Base-by-base conservation (phyloP, 2,329 filamentous ascomycete species). In the Sporothrix brunneoviolacea region DNA sequence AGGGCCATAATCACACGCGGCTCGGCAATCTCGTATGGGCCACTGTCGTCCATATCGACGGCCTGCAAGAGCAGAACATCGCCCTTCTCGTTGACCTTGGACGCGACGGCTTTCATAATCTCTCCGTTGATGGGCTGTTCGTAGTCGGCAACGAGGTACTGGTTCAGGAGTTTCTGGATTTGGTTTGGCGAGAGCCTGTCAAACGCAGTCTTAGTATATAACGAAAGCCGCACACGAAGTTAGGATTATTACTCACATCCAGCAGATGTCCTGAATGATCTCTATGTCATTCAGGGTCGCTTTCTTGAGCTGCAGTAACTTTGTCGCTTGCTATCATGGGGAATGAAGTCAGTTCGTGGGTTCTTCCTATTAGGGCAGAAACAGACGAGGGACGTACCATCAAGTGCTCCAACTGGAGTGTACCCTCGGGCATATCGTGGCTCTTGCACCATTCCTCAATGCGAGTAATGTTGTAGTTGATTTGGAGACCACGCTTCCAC, bases 381-480 rank as follows among this genome's bases (percentile, higher is more conserved):
- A 19, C 8, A 2, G 13, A 24, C 22, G 4, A 27, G 9, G 12
- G 13, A n/a, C 73, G 69, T 71, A 89, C 86, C 93, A 98, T 98
- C 60, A 98, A 73, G 74, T 98, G 93, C 75, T 98, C 93, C 51
- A 98, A 79, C 72, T 97, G 91, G 48, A 98, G 78, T 27, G 91
- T 98, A 50, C 93, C 93, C 70, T 98, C 91, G 1, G 93, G 93
- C 91, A 98, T 97, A 61, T 97, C 93, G 67, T 98, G 94, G 64
- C 91, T 95, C 82, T 98, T 98, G 73, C 93, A 98, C 93, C 93
- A 98, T 71, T 98, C 93, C 69, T 98, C 93, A 57, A 98, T 98
- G 52, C 93, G 83, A 21, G 93, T 98, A 68, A 98, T 98, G 73
- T 98, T 98, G 77, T 98, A 98, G 73, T 98, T 98, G 73, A 98